Conservation (phyloP, 2,329 filamentous ascomycete genomes). For the Fusarium heterosporum region DNA sequence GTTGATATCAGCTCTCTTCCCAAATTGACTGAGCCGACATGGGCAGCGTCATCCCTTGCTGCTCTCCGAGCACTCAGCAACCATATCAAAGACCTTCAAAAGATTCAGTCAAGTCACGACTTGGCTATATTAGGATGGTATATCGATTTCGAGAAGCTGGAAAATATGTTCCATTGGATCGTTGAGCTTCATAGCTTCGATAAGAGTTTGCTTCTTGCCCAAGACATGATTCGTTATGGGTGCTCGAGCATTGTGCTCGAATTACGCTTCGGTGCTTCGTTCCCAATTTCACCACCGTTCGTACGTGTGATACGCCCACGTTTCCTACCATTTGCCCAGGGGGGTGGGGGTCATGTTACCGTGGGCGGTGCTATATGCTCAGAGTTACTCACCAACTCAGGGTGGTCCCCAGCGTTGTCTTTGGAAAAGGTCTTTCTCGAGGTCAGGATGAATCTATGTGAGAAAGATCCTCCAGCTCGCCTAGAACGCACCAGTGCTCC, state of each 20-base stretch:
- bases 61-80: slow-evolving; percentile 45
- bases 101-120: slow-evolving; percentile 70
- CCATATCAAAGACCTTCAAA: slow-evolving; percentile 73
- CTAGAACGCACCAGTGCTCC: slow-evolving; percentile 56
- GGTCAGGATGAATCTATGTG: slow-evolving; percentile 80
- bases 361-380: slow-evolving; percentile 85
- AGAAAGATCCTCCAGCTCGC: slow-evolving; percentile 79
- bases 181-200: slow-evolving; percentile 90
- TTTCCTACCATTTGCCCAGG: slow-evolving; percentile 76
- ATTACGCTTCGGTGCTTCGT: slow-evolving; percentile 81
- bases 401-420: slow-evolving; percentile 79
- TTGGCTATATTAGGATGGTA: slow-evolving; percentile 84
- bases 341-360: slow-evolving; percentile 89
- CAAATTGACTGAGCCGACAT: slow-evolving; percentile 61
- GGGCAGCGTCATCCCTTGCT: slow-evolving; percentile 46
- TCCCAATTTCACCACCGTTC: slow-evolving; percentile 84
- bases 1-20: slow-evolving; percentile 72
- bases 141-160: slow-evolving; percentile 73
- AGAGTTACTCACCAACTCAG: slow-evolving; percentile 84
- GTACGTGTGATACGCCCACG: slow-evolving; percentile 84
- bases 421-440: slow-evolving; percentile 86
- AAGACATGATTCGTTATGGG: slow-evolving; percentile 75
- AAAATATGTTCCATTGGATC: slow-evolving; percentile 90
- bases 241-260: slow-evolving; percentile 81
- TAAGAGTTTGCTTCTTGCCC: slow-evolving; percentile 71